These are phyloP conservation scores for Salix caprea DNA, from an alignment of 345 rosid genomes.

Conservation along the genomic window DNA sequence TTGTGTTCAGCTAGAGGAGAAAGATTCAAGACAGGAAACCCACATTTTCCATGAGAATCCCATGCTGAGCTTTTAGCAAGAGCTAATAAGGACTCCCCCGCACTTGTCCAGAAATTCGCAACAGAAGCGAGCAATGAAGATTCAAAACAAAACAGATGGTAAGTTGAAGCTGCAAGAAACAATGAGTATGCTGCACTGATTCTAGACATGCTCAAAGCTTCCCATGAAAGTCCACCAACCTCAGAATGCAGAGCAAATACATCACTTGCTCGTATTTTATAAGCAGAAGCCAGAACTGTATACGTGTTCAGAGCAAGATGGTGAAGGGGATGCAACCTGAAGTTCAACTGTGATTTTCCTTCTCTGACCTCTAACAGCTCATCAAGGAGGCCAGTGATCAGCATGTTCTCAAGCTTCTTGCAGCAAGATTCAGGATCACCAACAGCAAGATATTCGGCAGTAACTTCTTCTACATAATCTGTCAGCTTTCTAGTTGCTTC, in stretches of 20 bases:
- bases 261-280: slow-evolving; percentile 44
- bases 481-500: slow-evolving; percentile 34
- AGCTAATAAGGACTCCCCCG: slow-evolving; percentile 59
- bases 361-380: slow-evolving; percentile 15
- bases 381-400: slow-evolving; percentile 34
- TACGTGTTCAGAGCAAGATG: slow-evolving; percentile 55
- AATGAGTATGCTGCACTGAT: slow-evolving; percentile 67
- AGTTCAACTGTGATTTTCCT: slow-evolving; percentile 22
- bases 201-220: slow-evolving; percentile 43
- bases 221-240: slow-evolving; percentile 13
- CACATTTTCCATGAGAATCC: slow-evolving; percentile 21
- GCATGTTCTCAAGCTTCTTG: slow-evolving; percentile 53
- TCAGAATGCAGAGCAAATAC: slow-evolving; percentile 20
- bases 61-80: slow-evolving; percentile 34
- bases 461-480: slow-evolving; percentile 46
- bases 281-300: slow-evolving; percentile 63
- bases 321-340: slow-evolving; percentile 56
- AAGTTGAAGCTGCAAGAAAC: slow-evolving; percentile 58
- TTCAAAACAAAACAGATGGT: slow-evolving; percentile 47
- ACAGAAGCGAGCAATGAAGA: slow-evolving; percentile 52
- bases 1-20: slow-evolving; percentile 18
- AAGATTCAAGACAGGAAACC: slow-evolving; percentile 3
- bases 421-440: slow-evolving; percentile 57
- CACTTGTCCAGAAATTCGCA: slow-evolving; percentile 58
- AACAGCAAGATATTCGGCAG: slow-evolving; percentile 47